Percentiles rank a stretch among this genome's conserved stretches.
Conservation (phyloP, 2,329 filamentous ascomycete species). For the Colletotrichum spinosum region DNA sequence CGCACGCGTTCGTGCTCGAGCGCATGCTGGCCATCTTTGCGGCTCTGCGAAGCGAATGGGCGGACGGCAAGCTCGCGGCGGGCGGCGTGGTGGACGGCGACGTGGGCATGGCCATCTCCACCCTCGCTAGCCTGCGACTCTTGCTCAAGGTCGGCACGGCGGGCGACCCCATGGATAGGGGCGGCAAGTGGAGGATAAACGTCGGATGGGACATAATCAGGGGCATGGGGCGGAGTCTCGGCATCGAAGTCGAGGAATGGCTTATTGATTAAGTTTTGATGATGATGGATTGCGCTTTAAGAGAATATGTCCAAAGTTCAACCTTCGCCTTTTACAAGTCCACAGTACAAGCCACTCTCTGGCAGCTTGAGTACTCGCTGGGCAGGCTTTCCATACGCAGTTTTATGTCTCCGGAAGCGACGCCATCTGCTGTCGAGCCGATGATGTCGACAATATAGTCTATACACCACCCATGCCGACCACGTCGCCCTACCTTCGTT, state of each 20-base stretch:
- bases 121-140: conserved; percentile 76
- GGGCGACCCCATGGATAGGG: conserved; percentile 74
- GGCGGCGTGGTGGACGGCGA: conserved; percentile 60
- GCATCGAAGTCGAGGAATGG: conserved; percentile 84
- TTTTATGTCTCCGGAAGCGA: no score
- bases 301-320: neutral
- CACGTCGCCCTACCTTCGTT: no score
- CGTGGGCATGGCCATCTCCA: conserved; percentile 75
- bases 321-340: neutral
- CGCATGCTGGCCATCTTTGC: conserved; percentile 82
- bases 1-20: conserved; percentile 82
- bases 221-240: conserved; percentile 77
- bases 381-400: no score
- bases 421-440: no score
- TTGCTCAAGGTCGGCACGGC: conserved; percentile 73
- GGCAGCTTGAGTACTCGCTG: no score
- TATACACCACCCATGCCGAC: no score
- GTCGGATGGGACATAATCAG: conserved; percentile 82
- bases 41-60: conserved; percentile 71
- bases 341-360: neutral
- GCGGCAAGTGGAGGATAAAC: conserved; percentile 81
- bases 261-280: conserved; percentile 67
- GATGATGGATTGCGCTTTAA: conserved; percentile 3
- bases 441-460: no score
- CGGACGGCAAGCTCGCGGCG: conserved; percentile 40